Evolutionary conservation across 2,329 filamentous ascomycete genomes (phyloP).

Genomic region (Penicillium sp.): DNA sequence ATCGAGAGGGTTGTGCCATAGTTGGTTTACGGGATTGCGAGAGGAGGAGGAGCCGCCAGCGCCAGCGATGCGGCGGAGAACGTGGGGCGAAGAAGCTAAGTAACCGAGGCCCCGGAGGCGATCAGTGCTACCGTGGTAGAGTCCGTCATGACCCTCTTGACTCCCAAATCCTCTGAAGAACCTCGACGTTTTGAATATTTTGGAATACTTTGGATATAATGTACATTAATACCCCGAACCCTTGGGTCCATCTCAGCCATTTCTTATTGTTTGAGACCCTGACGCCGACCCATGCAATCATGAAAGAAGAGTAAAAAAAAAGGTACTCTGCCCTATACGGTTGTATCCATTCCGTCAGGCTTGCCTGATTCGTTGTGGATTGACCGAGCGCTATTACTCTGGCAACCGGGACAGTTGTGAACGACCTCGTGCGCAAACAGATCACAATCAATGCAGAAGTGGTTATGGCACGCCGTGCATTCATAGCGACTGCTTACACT

Average conservation of each 20-base stretch:
- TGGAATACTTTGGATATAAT: background rate
- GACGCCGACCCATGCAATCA: constrained; percentile 10
- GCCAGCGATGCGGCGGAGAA: constrained; percentile 3
- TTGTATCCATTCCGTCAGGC: constrained; percentile 37
- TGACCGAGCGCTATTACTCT: constrained; percentile 39
- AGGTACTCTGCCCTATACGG: constrained; percentile 10
- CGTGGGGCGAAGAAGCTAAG: constrained; percentile 8
- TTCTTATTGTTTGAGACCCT: background rate
- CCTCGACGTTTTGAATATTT: background rate
- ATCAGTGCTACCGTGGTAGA: background rate
- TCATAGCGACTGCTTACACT: constrained; percentile 87
- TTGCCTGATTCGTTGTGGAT: constrained; percentile 10
- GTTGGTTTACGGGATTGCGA: constrained; percentile 2
- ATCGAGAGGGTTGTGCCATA: constrained; percentile 10
- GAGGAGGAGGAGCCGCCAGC: background rate
- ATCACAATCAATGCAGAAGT: constrained; percentile 98
- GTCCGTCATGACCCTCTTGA: background rate
- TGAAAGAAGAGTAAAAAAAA: background rate
- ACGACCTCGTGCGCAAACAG: constrained; percentile 91
- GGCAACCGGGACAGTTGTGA: constrained; percentile 94
- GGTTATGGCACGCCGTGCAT: constrained; percentile 79
- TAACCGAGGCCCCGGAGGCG: constrained; percentile 12
- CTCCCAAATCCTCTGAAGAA: background rate
- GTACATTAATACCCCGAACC: background rate
- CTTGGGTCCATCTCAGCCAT: background rate